Evolutionary conservation across 2,329 filamentous ascomycete genomes (phyloP), one percentile per base, ranked within the genome.

Genomic region (Acrodontium crateriforme): DNA sequence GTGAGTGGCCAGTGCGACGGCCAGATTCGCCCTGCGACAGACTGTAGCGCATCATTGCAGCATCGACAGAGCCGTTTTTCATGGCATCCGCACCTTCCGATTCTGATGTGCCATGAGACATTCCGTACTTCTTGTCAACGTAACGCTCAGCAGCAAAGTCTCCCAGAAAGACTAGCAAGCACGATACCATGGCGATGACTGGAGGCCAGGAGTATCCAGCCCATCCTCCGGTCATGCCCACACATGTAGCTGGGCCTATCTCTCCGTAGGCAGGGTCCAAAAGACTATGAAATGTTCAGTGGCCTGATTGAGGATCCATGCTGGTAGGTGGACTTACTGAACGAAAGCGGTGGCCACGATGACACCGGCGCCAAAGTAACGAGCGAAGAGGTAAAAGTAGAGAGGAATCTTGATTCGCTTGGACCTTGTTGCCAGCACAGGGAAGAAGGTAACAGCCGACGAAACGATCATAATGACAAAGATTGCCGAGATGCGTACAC

Each of bases 171-270:
- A 68, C 59, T 5, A 59, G 13, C 46, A 66, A 56, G 9, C 61
- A 51, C 0, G 63, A 62, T 0, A 55, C 45, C 19, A 71, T 45
- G 2, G 61, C 60, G 24, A 70, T 62, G 12, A 63, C 65, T 0
- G 65, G 62, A 2, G 59, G 58, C 66, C 67, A 71, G 0, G 59
- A 53, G 46, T 66, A 71, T 10, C 52, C 39, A 0, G 54, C 58
- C 60, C 67, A 71, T 24, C 56, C 52, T 1, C 60, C 63, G 0
- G 66, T 69, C 54, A 67, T 59, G 13, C 65, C 65, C 4, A 67
- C 62, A 33, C 64, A 69, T 14, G 57, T 58, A n/a, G 52, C 38
- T 0, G 58, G 43, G 5, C 46, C 46, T 10, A 50, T 50, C 24
- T 39, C 42, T 7, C 17, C 26, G 31, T 50, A 50, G 16, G 45